These are phyloP conservation scores for Venturiaceae sp. DNA, from an alignment of 2,329 filamentous ascomycete species.

Conservation along the genomic window DNA sequence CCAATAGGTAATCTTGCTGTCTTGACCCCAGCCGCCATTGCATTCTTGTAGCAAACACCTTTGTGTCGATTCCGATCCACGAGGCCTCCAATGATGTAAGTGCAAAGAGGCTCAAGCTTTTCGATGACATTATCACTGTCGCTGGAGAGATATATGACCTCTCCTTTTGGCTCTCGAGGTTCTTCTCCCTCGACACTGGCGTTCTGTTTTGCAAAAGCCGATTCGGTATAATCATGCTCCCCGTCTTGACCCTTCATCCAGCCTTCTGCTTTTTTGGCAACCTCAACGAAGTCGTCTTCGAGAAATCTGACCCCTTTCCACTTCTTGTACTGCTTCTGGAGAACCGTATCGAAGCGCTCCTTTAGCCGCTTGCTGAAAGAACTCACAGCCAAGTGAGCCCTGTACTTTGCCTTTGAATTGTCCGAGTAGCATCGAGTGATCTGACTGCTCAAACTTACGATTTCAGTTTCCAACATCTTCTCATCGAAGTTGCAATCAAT, in stretches of 20 bases:
- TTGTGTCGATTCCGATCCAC: constrained; percentile 97
- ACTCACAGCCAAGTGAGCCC: constrained; percentile 64
- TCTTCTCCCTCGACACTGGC: neutral
- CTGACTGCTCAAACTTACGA: constrained; percentile 73
- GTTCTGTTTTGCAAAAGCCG: neutral
- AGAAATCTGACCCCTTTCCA: constrained; percentile 75
- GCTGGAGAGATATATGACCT: constrained; percentile 81
- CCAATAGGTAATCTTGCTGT: constrained; percentile 91
- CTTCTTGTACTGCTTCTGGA: constrained; percentile 59
- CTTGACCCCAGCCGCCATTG: constrained; percentile 63
- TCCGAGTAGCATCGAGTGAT: constrained; percentile 85
- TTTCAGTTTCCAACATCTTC: constrained; percentile 79
- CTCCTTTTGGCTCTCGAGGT: constrained; percentile 27
- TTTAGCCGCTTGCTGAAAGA: constrained; percentile 68
- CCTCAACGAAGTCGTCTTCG: constrained; percentile 63
- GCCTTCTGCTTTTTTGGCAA: constrained; percentile 54
- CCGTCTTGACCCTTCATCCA: constrained; percentile 48
- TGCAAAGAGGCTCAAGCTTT: constrained; percentile 75
- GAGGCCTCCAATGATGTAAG: constrained; percentile 86
- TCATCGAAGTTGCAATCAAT: constrained; percentile 90
- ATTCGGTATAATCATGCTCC: neutral
- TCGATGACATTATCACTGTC: constrained; percentile 83
- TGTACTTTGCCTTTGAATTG: constrained; percentile 58
- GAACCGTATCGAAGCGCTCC: constrained; percentile 67
- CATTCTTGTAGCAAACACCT: constrained; percentile 80